Base-by-base conservation (phyloP, 306 rosid genomes). In the Malus asiatica region DNA sequence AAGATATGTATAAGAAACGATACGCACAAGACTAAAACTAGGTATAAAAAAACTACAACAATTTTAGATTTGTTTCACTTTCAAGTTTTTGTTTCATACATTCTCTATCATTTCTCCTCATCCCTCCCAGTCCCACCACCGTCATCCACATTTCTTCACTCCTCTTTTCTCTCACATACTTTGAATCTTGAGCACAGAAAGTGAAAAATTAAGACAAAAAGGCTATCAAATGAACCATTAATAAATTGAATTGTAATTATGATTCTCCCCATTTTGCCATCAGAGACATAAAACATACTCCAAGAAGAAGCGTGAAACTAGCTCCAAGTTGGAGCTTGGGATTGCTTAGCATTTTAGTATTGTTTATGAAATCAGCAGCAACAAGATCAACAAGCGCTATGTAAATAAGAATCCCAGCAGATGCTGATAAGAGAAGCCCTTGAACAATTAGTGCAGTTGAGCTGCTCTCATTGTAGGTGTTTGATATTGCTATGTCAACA, bases 321-420 rank as follows among this genome's bases (percentile, higher is more conserved):
- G 87, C 80, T 11, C 76, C 86, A 48, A 88, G 33, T 74, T 88
- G 96, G 38, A 88, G 88, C 88, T 74, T 78, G 58, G 79, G 74
- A 68, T 73, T 86, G n/a, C 13, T 42, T 20, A 88, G 66, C 86
- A 88, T 83, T 76, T 83, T 88, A 2, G 75, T 58, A 23, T 72
- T 72, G 78, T 74, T 81, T 78, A 85, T 86, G 74, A 88, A 90
- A 20, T 88, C 88, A 58, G 76, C 71, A 25, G 96, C 93, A 42
- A 88, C 83, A 77, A 84, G 88, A 87, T 88, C 89, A 84, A 87
- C 93, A 73, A 90, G 89, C 20, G 96, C 89, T 91, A 87, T 88
- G 78, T 77, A 83, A 42, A 83, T 87, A 15, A 88, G 84, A 69
- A 90, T 76, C 55, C 96, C 91, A 51, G 89, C 85, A 6, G 96